Base-by-base conservation (phyloP, 2,329 filamentous ascomycete species). In the Tolypocladium album region DNA sequence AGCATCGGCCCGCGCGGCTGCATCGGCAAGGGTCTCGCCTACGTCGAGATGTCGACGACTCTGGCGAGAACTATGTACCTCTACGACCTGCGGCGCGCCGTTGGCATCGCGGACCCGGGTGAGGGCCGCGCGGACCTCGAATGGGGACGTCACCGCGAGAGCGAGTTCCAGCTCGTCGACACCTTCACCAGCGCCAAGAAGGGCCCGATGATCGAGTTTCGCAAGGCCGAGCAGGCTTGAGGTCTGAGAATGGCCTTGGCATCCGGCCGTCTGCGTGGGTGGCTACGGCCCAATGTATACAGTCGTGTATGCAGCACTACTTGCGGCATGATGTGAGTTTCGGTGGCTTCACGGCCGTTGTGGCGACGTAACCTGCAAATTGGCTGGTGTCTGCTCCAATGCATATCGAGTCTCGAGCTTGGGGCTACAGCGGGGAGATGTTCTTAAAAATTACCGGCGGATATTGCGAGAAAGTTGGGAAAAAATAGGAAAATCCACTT, bases 171-270 rank as follows among this genome's bases (percentile, higher is more conserved):
- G 76, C 75, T 90, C 60, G 74, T 81, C 58, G 88, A 92, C 69
- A 87, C 83, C 22, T 91, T 92, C 72, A 89, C 88, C 39, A 88
- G 86, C 66, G 76, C 82, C 66, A 92, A 90, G 76, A 81, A 88
- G 67, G 88, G 88, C 0, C 85, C 86, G 0, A 78, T 88, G 74
- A 76, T 90, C 60, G 83, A 89, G 74, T 87, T 88, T 67, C 68
- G 72, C 56, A 70, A 65, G 64, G 71, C 64, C 9, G 65, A 69
- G 31, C 63, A 61, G 60, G 58, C 61, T 40, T 65, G 58, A 61
- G 27, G 20, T 22, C 50, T 55, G 31, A 55, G 50, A 36, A 22
- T 15, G 50, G 11, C 50, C 24, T 2, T 1, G 27, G 50, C 27
- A 9, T 20, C 6, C 2, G 24, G 24, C 5, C 45, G 11, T 15